Percentiles rank a stretch among this genome's conserved stretches.
Evolutionary conservation across 345 rosid species (phyloP).

Genomic region (Chamaenerion angustifolium): DNA sequence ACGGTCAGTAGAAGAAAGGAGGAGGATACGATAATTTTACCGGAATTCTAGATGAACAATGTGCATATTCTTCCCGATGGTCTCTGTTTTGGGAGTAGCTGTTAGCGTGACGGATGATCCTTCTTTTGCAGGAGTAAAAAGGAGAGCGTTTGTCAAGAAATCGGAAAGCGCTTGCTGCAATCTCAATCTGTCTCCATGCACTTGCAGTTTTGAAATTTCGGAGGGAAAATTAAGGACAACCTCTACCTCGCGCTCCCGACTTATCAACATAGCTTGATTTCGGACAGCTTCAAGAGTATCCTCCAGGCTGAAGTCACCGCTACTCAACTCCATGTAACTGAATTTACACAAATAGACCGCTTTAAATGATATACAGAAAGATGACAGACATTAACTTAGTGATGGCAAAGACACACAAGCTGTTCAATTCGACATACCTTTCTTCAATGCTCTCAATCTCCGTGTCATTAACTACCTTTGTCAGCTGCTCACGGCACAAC

Average conservation of each 20-base stretch:
- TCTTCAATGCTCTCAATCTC: slow-evolving; percentile 64
- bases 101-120: slow-evolving; percentile 40
- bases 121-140: slow-evolving; percentile 42
- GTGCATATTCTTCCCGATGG: slow-evolving; percentile 43
- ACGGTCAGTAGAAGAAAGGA: too few relatives aligned
- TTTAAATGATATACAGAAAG: too few relatives aligned
- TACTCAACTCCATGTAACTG: slow-evolving; percentile 48
- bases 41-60: slow-evolving; percentile 65
- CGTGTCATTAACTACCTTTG: slow-evolving; percentile 43
- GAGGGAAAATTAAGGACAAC: slow-evolving; percentile 34
- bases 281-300: slow-evolving; percentile 46
- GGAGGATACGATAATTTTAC: too few relatives aligned
- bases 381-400: too few relatives aligned
- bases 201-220: slow-evolving; percentile 34
- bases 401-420: too few relatives aligned
- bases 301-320: slow-evolving; percentile 41
- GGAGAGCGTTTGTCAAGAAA: slow-evolving; percentile 38
- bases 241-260: slow-evolving; percentile 45
- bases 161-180: slow-evolving; percentile 76
- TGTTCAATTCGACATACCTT: slow-evolving; percentile 55
- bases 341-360: background rate
- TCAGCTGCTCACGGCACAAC: slow-evolving; percentile 56
- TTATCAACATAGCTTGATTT: slow-evolving; percentile 44
- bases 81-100: slow-evolving; percentile 32
- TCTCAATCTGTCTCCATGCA: slow-evolving; percentile 61